phyloP scores from a whole-genome alignment of 805 yeast genomes.

The Debaryomyces tyrocola region DNA sequence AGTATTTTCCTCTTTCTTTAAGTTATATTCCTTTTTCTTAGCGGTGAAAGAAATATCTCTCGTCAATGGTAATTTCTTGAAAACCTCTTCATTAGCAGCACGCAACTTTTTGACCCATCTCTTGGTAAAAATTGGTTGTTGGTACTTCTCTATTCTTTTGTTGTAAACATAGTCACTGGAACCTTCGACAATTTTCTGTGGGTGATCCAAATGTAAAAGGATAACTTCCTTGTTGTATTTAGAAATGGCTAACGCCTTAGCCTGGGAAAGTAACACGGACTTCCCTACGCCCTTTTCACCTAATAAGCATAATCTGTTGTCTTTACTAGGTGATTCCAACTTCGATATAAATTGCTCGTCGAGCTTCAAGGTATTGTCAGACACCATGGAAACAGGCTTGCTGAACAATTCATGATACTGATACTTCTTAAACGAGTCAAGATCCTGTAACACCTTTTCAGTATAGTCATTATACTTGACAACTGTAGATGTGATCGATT shows the following conservation, averaged over 20 bases:
- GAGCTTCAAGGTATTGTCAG: constrained; percentile 45
- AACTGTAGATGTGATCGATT: constrained; percentile 14
- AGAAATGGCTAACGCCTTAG: constrained; percentile 53
- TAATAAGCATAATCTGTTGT: constrained; percentile 54
- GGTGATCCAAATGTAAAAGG: constrained; percentile 63
- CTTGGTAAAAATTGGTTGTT: constrained; percentile 77
- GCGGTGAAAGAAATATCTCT: constrained; percentile 31
- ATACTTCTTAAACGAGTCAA: constrained; percentile 66
- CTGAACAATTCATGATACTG: constrained; percentile 69
- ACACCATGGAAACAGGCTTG: constrained; percentile 59
- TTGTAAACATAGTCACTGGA: constrained; percentile 65
- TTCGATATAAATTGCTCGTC: constrained; percentile 39
- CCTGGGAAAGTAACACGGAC: constrained; percentile 68
- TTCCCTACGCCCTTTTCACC: constrained; percentile 84
- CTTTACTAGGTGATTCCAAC: constrained; percentile 25
- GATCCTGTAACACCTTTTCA: constrained; percentile 43
- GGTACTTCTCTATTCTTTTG: constrained; percentile 47
- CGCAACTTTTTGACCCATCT: constrained; percentile 52
- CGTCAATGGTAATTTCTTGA: constrained; percentile 34
- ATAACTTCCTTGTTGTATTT: constrained; percentile 37
- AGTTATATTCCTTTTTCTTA: constrained; percentile 31
- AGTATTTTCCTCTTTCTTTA: constrained; percentile 33
- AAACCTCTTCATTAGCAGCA: constrained; percentile 32
- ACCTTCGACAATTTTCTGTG: constrained; percentile 68
- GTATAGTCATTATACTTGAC: constrained; percentile 40